Conservation (phyloP, 768 basidiomycete genomes). For the Amanita rubescens region DNA sequence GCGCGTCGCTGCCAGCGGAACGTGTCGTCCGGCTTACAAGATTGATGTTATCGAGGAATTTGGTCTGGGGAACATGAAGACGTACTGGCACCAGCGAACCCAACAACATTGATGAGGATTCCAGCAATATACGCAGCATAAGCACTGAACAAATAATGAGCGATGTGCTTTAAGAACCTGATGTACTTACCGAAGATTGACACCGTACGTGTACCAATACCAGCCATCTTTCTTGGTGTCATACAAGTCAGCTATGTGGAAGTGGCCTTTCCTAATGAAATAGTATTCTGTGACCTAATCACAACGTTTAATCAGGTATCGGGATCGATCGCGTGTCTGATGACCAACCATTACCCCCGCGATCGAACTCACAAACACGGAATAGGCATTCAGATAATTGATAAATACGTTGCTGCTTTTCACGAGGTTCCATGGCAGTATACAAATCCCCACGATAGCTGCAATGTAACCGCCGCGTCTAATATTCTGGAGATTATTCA, state of each 20-base stretch:
- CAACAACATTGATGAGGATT: constrained; percentile 76
- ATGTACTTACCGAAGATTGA: constrained; percentile 55
- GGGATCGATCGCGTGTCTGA: background rate
- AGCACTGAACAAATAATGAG: constrained; percentile 29
- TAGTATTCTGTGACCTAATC: constrained; percentile 63
- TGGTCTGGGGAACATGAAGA: constrained; percentile 8
- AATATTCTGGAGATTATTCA: constrained; percentile 46
- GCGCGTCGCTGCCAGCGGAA: constrained; percentile 60
- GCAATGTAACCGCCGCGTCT: constrained; percentile 84
- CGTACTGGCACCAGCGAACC: constrained; percentile 70
- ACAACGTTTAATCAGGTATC: background rate
- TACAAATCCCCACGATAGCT: constrained; percentile 66
- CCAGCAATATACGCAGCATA: constrained; percentile 65
- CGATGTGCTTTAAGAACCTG: too few species aligned
- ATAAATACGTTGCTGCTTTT: constrained; percentile 70
- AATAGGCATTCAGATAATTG: constrained; percentile 76
- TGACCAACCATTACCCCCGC: constrained; percentile 65
- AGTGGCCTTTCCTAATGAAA: constrained; percentile 46
- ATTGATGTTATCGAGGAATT: background rate
- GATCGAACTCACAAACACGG: constrained; percentile 75
- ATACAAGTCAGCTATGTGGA: constrained; percentile 67
- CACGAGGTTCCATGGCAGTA: constrained; percentile 73
- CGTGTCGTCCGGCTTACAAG: constrained; percentile 42
- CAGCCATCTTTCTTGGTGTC: constrained; percentile 45
- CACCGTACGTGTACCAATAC: constrained; percentile 70